These are phyloP conservation scores for Saccharata proteae DNA, from an alignment of 2,329 filamentous ascomycete genomes.

Conservation along the genomic window DNA sequence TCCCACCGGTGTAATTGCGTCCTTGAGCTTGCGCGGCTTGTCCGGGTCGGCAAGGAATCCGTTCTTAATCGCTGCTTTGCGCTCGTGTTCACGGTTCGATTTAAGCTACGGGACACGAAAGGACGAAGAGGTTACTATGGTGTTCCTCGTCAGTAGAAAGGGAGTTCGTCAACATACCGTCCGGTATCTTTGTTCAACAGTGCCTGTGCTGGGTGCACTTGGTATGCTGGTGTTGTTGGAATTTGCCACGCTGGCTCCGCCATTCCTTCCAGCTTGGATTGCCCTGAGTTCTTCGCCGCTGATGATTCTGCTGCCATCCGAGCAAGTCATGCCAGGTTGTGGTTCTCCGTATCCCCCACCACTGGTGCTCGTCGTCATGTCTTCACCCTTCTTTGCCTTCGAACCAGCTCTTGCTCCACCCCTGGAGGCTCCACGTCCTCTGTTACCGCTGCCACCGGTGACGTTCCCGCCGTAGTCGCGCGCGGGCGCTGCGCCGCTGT, in stretches of 20 bases:
- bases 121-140: conserved; percentile 7
- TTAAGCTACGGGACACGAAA: conserved; percentile 10
- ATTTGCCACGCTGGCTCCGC: too few relatives aligned
- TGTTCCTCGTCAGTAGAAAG: conserved; percentile 3
- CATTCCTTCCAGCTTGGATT: too few relatives aligned
- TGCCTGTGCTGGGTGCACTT: too few relatives aligned
- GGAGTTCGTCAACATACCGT: conserved; percentile 7
- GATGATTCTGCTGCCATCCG: too few relatives aligned
- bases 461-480: conserved; percentile 5
- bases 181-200: conserved; percentile 4
- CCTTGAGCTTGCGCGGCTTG: conserved; percentile 44
- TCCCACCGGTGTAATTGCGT: conserved; percentile 50
- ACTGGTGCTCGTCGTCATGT: too few relatives aligned
- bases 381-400: too few relatives aligned
- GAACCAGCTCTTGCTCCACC: too few relatives aligned
- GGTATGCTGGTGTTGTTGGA: too few relatives aligned
- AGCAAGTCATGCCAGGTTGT: too few relatives aligned
- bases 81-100: conserved; percentile 9
- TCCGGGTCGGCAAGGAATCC: conserved; percentile 48
- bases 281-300: too few relatives aligned
- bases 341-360: too few relatives aligned
- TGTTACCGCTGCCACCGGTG: background rate
- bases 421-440: background rate
- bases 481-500: conserved; percentile 2
- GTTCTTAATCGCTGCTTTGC: conserved; percentile 33